Base-by-base conservation (phyloP, 116 monocot genomes). In the Posidonia oceanica region DNA sequence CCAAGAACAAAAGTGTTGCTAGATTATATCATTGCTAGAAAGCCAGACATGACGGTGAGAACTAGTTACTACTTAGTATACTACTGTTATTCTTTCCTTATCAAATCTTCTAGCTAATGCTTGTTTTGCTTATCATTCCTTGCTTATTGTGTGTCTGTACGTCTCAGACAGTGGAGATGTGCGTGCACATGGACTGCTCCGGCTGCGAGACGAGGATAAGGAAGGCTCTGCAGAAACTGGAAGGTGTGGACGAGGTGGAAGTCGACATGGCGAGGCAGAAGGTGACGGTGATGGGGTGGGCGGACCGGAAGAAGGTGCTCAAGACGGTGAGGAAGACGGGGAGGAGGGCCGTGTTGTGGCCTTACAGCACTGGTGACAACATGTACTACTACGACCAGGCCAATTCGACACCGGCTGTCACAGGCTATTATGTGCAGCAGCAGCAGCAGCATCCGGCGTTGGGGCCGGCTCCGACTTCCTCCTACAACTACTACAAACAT, bases 251-350 rank as follows among this genome's bases (percentile, higher is more conserved):
- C 52, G 36, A 71, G 15, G 83, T 94, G 53, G 87, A 87, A 4
- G 72, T 94, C 22, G 90, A 94, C 76, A 83, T 84, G 80, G 75
- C 36, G 20, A 78, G 36, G 39, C 87, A 87, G 70, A 94, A 87
- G 71, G 94, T 94, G 66, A 90, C 83, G n/a, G 94, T 94, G 3
- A 78, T 72, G 0, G 90, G 90, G 10, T 94, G 71, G 66, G 81
- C 75, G 23, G 83, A 83, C 51, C 83, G 87, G 75, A 84, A 87
- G 77, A 90, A 87, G 75, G 82, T 87, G 13, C 82, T 94, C 64
- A 73, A 79, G 52, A 63, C 81, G 2, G 82, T 77, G 55, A 79
- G 86, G 66, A 86, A 80, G 58, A 84, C 86, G 14, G 80, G 84
- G 3, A 62, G 80, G 66, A 74, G 72, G 51, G 92, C 88, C 2